Evolutionary conservation across 2,329 filamentous ascomycete species (phyloP).

Genomic region (Apiospora saccharicola): DNA sequence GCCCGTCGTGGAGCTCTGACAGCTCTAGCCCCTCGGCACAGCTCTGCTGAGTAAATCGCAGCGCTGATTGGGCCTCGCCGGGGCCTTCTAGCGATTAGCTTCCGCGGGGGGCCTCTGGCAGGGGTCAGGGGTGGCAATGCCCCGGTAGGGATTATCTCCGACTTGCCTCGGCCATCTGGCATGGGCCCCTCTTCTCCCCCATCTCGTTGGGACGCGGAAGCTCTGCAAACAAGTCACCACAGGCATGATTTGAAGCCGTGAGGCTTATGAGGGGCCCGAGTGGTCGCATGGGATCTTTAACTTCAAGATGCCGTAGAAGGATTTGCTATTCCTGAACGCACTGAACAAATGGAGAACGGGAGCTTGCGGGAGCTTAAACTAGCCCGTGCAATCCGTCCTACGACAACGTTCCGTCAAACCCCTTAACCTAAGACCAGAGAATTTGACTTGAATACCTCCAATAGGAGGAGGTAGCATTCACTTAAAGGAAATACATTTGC

Average conservation of each 20-base stretch:
- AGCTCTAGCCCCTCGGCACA: conserved; percentile 13
- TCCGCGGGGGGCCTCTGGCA: conserved; percentile 8
- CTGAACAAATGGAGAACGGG: background rate
- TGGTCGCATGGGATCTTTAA: background rate
- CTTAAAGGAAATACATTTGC: no score
- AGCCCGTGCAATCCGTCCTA: no score
- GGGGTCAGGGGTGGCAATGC: background rate
- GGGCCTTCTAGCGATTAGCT: background rate
- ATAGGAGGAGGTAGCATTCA: no score
- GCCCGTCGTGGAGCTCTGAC: conserved; percentile 20
- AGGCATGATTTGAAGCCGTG: background rate
- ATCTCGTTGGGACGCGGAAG: background rate
- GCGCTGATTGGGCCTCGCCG: conserved; percentile 14
- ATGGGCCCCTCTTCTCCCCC: background rate
- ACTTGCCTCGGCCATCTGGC: conserved; percentile 19
- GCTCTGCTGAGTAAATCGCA: conserved; percentile 28
- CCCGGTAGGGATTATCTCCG: conserved; percentile 18
- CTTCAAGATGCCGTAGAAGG: background rate
- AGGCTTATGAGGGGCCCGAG: background rate
- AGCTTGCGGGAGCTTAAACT: background rate
- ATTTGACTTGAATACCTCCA: no score
- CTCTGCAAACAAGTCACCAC: background rate
- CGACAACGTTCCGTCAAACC: no score
- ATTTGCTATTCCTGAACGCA: background rate
- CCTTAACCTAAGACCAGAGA: no score